Evolutionary conservation across 2,329 filamentous ascomycete species (phyloP), one percentile per base, ranked within the genome.

Genomic region (Talaromyces sp.): DNA sequence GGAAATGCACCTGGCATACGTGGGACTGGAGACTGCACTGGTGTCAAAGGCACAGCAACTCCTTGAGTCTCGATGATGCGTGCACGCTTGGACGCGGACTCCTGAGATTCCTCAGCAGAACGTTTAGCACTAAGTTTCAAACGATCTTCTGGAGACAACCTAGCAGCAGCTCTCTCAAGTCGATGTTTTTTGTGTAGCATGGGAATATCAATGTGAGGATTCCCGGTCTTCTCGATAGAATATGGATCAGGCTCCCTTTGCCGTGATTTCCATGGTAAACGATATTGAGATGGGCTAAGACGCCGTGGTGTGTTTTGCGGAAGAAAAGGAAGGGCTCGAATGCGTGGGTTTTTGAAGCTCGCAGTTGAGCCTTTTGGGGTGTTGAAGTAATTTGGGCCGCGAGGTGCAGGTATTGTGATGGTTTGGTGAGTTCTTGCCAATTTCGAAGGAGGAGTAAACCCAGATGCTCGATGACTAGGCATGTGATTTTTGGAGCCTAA

Each of bases 1-100:
- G 59, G 59, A 14, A 48, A 61, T 35, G 59, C 59, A 37, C 59
- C 59, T 61, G 59, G 59, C 19, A 61, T 6, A 13, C 7, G 24
- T 60, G 1, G 33, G 35, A 50, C 59, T 16, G 35, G 31, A 54
- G 27, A 10, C 16, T 33, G 24, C 48, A n/a, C 8, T 35, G 31
- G n/a, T 37, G 33, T 37, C 4, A 16, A 33, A 52, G 16, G 14
- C 52, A 56, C n/a, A 19, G 33, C 59, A 60, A 31, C 14, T 33
- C 27, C 27, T 27, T 52, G 7, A 13, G 19, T 19, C 41, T 47
- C 24, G 19, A 19, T 22, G 13, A 43, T 27, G 33, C 62, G 54
- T 8, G 31, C 31, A 43, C 62, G 62, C 43, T 64, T 64, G 8
- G 33, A n/a, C 24, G 35, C 24, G 11, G 24, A 37, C 22, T 39